Base-by-base conservation (phyloP, 2,329 filamentous ascomycete species). In the Aspergillus udagawae region DNA sequence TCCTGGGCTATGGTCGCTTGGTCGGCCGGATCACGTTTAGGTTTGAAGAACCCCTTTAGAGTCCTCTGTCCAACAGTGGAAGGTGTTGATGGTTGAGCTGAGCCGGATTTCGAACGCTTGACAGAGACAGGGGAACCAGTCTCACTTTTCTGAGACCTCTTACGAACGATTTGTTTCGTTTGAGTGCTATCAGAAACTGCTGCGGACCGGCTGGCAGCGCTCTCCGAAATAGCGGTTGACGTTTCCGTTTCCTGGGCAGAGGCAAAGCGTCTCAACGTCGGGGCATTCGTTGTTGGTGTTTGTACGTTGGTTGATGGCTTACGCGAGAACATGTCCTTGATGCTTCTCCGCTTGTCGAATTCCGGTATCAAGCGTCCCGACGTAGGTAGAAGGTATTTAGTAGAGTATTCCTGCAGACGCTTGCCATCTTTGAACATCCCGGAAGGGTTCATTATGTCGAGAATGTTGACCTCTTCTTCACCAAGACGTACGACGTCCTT, bases 311-410 rank as follows among this genome's bases (percentile, higher is more conserved):
- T 59, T 23, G 73, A 61, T 50, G 82, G 70, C 63, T 83, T 87
- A 65, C 82, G 86, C 58, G 80, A 80, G 70, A 97, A 97, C 94
- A 99, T 97, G 68, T 96, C 92, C 65, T 88, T 90, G 68, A 99
- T 97, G 70, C 80, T 96, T 63, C 85, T 84, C 21, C 94, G 85
- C 58, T 88, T 87, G 68, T 92, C 86, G 65, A 97, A 97, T 65
- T 97, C 92, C 1, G 91, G 88, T 55, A 97, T 88, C 9, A 95
- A 80, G 69, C 86, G 91, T 0, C 89, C 92, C 23, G 92, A 97
- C 55, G 89, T 80, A 2, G 89, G 83, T 10, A 93, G 81, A 0
- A 89, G 74, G 64, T 90, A 59, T 64, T 86, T 88, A 3, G 79
- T 68, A 10, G 80, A 81, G 81, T 89, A 92, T 17, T 90, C 84